Evolutionary conservation across 2,329 filamentous ascomycete species (phyloP).

Genomic region (Botrytis paeoniae): DNA sequence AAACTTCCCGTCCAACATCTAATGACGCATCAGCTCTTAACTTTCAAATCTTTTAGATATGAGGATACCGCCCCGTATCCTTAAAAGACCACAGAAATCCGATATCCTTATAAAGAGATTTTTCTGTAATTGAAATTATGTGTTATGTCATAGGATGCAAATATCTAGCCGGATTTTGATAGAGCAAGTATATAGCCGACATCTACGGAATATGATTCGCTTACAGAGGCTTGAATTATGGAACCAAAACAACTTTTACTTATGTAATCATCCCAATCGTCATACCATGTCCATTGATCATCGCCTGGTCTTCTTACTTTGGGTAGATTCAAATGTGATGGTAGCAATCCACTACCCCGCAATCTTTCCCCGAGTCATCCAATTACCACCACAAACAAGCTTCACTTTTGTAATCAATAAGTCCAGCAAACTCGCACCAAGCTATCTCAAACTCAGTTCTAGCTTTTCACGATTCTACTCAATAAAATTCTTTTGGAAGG

Average conservation of each 20-base stretch:
- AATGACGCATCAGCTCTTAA: not conserved
- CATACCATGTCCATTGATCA: not conserved
- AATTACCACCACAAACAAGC: not conserved
- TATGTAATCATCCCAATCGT: not conserved
- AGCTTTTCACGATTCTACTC: too few relatives aligned
- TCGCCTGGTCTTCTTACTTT: not conserved
- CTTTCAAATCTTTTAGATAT: too few relatives aligned
- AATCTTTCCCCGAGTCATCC: not conserved
- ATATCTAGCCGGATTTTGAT: not conserved
- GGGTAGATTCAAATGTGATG: not conserved
- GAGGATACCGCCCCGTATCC: too few relatives aligned
- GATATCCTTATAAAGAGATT: too few relatives aligned
- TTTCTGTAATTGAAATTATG: too few relatives aligned
- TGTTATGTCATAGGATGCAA: not conserved
- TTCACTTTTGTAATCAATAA: too few relatives aligned
- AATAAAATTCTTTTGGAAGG: too few relatives aligned
- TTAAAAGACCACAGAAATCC: too few relatives aligned
- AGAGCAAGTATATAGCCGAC: not conserved
- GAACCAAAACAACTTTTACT: not conserved
- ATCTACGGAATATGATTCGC: not conserved
- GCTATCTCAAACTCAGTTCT: not conserved
- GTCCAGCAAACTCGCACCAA: too few relatives aligned
- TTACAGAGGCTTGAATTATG: not conserved
- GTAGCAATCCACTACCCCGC: not conserved
- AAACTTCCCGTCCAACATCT: conserved; percentile 53